phyloP scores from a whole-genome alignment of 2,329 filamentous ascomycete species.

The Claviceps fusiformis region DNA sequence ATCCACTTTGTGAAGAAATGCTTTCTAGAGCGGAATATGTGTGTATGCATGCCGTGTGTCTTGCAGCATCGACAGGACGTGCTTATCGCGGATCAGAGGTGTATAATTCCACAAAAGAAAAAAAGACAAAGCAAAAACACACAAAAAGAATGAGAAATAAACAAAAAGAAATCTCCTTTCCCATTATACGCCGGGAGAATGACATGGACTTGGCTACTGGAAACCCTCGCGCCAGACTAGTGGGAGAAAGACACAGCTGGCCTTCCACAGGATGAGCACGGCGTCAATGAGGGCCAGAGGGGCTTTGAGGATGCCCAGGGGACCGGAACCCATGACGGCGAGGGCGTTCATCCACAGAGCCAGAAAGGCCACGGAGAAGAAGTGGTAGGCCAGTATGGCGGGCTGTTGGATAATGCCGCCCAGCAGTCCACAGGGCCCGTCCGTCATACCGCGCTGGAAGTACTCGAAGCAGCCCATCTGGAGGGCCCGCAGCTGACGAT shows the following conservation, averaged over 20 bases:
- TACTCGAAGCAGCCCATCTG: conserved; percentile 88
- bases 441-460: conserved; percentile 64
- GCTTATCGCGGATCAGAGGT: too few relatives aligned
- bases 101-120: too few relatives aligned
- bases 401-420: conserved; percentile 71
- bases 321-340: conserved; percentile 21
- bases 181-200: too few relatives aligned
- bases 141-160: too few relatives aligned
- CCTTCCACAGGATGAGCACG: conserved; percentile 62
- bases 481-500: conserved; percentile 61
- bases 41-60: background rate
- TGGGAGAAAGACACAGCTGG: conserved; percentile 69
- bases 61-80: too few relatives aligned
- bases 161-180: too few relatives aligned
- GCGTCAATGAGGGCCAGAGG: conserved; percentile 54
- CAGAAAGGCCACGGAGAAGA: conserved; percentile 85
- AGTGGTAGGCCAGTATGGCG: conserved; percentile 72
- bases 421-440: conserved; percentile 69
- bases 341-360: conserved; percentile 55
- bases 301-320: conserved; percentile 26
- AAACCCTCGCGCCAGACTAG: conserved; percentile 57
- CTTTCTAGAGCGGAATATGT: too few relatives aligned
- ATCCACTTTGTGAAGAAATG: too few relatives aligned
- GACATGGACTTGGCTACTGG: conserved; percentile 9
- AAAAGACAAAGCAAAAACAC: too few relatives aligned